Evolutionary conservation across 2,329 filamentous ascomycete species (phyloP).

Genomic region (Fusarium incarnatum): DNA sequence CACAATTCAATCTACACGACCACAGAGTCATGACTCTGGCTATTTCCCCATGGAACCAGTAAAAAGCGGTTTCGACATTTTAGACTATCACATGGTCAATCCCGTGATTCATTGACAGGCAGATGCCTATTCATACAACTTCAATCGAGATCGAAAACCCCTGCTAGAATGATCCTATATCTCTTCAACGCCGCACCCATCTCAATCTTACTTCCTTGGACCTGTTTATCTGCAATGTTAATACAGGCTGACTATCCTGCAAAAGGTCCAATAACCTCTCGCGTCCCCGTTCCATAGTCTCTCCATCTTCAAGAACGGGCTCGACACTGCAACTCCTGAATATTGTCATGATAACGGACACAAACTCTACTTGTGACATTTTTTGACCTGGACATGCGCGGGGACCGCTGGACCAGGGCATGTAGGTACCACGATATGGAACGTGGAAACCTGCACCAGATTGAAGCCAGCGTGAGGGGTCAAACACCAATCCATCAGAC

Average conservation of each 20-base stretch:
- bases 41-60: not conserved
- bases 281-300: not conserved
- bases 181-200: not conserved
- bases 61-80: not conserved
- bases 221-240: not conserved
- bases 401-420: not conserved
- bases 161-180: not conserved
- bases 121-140: not conserved
- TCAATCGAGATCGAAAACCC: not conserved
- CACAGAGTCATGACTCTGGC: not conserved
- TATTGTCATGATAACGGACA: not conserved
- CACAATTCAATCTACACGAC: not conserved
- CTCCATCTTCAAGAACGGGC: not conserved
- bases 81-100: not conserved
- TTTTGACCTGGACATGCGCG: not conserved
- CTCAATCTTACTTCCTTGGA: not conserved
- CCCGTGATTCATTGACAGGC: not conserved
- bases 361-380: not conserved
- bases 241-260: not conserved
- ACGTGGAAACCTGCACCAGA: not conserved
- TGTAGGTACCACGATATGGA: not conserved
- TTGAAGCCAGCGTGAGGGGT: not conserved
- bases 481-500: not conserved
- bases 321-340: not conserved
- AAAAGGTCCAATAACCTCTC: not conserved